Evolutionary conservation across 257 asterid species (phyloP), one percentile per base, ranked within the genome.

Genomic region (Nyctanthes arbortristis): DNA sequence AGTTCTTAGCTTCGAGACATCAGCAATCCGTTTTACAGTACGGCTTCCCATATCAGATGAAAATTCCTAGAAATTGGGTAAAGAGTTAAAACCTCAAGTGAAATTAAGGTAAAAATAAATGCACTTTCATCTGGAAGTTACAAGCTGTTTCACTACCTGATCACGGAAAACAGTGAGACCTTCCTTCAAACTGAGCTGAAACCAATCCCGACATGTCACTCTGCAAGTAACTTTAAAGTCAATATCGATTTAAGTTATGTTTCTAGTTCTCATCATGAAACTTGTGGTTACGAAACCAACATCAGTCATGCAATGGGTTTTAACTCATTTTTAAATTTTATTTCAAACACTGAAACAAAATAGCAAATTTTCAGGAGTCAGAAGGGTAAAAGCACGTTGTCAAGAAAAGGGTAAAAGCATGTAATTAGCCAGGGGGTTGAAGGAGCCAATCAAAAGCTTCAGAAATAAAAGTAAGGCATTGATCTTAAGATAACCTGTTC

Each of bases 121-220:
- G n/a, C 28, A 30, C 13, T 59, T 66, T 24, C 56, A 24, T 24
- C 37, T 14, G 61, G 0, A 40, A 24, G 49, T 45, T 64, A 22
- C 30, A 30, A 59, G 37, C 63, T 18, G 37, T 22, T 14, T 33
- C 69, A 58, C 66, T 63, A 94, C 97, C 97, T 94, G 99, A 80
- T 85, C 99, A 25, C 99, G 92, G 85, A 94, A 94, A 60, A 91
- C 97, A 27, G 99, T 94, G 64, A 94, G 96, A 68, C 99, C 99
- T 80, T 94, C 97, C 89, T 94, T 94, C 72, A 94, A 79, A 79
- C 99, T 94, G 60, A 94, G 97, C 89, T 94, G 99, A 88, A 94
- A 94, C 99, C 99, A 91, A 79, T 94, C 99, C 55, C 99, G 97
- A 80, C 99, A 94, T 52, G 99, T 94, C 60, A 94, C 99, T 85